Evolutionary conservation across 805 yeast species (phyloP).

Genomic region (Metschnikowia reukaufii): DNA sequence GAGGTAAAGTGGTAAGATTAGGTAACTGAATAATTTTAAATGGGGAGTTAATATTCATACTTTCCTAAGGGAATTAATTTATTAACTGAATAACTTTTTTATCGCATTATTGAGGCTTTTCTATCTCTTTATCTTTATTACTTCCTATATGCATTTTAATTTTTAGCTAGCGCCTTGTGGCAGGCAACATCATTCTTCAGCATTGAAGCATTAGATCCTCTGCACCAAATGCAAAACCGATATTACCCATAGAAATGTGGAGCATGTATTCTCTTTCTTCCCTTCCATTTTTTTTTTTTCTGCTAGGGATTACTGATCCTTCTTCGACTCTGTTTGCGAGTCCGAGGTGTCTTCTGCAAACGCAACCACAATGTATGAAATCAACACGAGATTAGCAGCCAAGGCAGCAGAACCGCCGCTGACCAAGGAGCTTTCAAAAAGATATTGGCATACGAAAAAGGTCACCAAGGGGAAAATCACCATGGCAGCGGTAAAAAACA

Average conservation of each 20-base stretch:
- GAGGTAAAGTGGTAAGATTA: no score
- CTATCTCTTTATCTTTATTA: not conserved
- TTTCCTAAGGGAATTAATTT: no score
- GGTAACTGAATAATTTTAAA: no score
- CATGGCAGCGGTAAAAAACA: constrained; percentile 77
- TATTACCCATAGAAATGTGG: not conserved
- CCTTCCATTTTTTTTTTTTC: no score
- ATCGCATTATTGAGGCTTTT: not conserved
- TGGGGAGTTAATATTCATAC: no score
- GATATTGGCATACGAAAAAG: constrained; percentile 56
- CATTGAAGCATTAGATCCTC: not conserved
- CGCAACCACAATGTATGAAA: constrained; percentile 72
- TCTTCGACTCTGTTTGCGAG: constrained; percentile 34
- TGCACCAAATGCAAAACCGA: not conserved
- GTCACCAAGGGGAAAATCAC: constrained; percentile 62
- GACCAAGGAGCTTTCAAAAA: constrained; percentile 54
- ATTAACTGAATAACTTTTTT: not conserved
- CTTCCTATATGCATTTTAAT: not conserved
- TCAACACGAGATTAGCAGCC: constrained; percentile 70
- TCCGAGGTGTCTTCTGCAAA: constrained; percentile 60
- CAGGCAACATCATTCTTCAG: not conserved
- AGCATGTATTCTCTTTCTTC: no score
- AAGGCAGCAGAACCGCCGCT: constrained; percentile 83
- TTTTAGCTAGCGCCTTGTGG: not conserved
- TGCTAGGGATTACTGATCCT: constrained; percentile 27